Base-by-base conservation (phyloP, 1,139 yeast genomes). In the Sporopachydermia cereana region DNA sequence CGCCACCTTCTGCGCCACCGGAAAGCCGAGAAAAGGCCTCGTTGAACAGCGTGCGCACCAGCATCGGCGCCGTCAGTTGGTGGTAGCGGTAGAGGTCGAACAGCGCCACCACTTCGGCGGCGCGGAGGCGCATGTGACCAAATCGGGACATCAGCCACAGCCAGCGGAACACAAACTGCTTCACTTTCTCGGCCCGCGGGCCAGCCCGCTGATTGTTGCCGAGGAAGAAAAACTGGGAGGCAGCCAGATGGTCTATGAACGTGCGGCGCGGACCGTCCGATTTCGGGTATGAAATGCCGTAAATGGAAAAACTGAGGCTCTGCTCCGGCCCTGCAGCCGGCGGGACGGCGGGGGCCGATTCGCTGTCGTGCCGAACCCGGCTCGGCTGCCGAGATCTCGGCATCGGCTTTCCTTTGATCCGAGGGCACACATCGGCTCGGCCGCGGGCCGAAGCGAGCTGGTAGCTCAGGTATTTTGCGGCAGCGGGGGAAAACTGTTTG, bases 91-190 rank as follows among this genome's bases (percentile, higher is more conserved):
- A 34, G 9, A 34, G n/a, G n/a, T 34, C 39, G 17, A 34, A 34
- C 39, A 34, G 17, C n/a, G 12, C 22, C 12, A 5, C 39, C 9
- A 34, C 22, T 16, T 16, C 22, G 18, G 39, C 9, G 9, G 39
- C 22, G 5, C 22, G 22, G 22, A 34, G 39, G 12, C 9, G 18
- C 39, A 34, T 34, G 9, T 34, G 39, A 7, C n/a, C n/a, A 12
- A 7, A n/a, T 7, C 22, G 5, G 22, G 9, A 12, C 5, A 34
- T 12, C 18, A 34, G 17, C 39, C 39, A 34, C 5, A 34, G 18
- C 39, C 39, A 34, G 9, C 39, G 39, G 39, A 34, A 34, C 39
- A 34, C 39, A 34, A 34, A 34, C 9, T 34, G 39, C 22, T 34
- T 34, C n/a, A 34, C 5, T 34, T 34, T 34, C 18, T 34, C 39